Conservation (phyloP, 805 yeast species). For the Starmerella potacharoeniae region DNA sequence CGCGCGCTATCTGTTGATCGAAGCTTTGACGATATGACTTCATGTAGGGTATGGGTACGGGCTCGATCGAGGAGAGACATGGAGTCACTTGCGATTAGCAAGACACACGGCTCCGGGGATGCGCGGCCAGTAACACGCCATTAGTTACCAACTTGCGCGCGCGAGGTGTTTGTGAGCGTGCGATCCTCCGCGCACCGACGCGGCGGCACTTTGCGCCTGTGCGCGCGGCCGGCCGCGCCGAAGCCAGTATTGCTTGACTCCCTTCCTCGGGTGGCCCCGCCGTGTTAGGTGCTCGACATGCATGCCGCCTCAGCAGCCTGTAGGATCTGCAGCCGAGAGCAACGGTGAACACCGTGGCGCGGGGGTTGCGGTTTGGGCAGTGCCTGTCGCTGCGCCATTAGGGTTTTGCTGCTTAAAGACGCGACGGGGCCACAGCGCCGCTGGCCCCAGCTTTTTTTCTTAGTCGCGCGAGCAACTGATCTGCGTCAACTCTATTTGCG, state of each 20-base stretch:
- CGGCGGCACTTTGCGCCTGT: too few relatives aligned
- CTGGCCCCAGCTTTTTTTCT: not conserved
- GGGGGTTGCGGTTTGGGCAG: not conserved
- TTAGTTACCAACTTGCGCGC: too few relatives aligned
- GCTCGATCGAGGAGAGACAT: not conserved
- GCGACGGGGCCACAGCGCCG: not conserved
- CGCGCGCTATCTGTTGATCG: not conserved
- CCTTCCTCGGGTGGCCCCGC: too few relatives aligned
- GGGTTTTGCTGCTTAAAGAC: slow-evolving; percentile 2
- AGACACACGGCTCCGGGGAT: not conserved
- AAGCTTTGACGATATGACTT: not conserved
- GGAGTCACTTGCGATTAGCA: not conserved
- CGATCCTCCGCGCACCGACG: too few relatives aligned
- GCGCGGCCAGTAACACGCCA: too few relatives aligned
- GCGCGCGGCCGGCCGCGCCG: too few relatives aligned
- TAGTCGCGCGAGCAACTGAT: not conserved
- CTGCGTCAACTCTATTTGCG: not conserved
- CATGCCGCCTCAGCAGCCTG: not conserved
- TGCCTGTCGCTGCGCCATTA: not conserved
- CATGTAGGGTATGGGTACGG: not conserved
- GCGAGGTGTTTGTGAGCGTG: too few relatives aligned
- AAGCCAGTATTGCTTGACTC: too few relatives aligned
- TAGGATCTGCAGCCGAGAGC: slow-evolving; percentile 1
- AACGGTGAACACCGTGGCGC: not conserved
- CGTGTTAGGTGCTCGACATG: too few relatives aligned